Evolutionary conservation across 371 early-diverging fungal species (phyloP), one percentile per base, ranked within the genome.

Genomic region (Zopfochytrium polystomum): DNA sequence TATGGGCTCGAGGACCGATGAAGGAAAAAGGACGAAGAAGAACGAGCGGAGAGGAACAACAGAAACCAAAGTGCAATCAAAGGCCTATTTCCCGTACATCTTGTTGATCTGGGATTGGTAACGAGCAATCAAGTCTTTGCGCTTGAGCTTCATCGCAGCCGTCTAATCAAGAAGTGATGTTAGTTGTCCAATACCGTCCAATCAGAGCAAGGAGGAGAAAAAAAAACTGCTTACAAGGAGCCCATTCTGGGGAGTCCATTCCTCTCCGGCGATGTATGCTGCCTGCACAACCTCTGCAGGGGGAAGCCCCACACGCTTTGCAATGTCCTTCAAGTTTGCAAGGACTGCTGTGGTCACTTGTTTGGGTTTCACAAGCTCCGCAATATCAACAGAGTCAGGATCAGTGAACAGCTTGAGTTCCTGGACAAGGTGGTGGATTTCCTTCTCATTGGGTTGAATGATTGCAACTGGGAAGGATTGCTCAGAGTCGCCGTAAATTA

Each of bases 111-210:
- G 70, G 2, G 50, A 43, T 54, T 76, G 72, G 71, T 87, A 91
- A 26, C 71, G 65, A 38, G 82, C 71, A 52, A 82, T 75, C 48
- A 95, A 83, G 33, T 84, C 87, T 47, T 80, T 82, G 58, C 98
- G 85, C 77, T 93, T 92, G 38, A 95, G 68, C 76, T 98, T 98
- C 73, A 88, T 89, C 13, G 96, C 92, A 13, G 96, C 93, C 7
- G 98, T 97, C 77, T n/a, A n/a, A n/a, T n/a, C n/a, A n/a, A n/a
- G n/a, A n/a, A n/a, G n/a, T n/a, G n/a, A n/a, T n/a, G n/a, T n/a
- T n/a, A n/a, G n/a, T n/a, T n/a, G n/a, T n/a, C n/a, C n/a, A n/a
- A n/a, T n/a, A n/a, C n/a, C n/a, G n/a, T n/a, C n/a, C n/a, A n/a
- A n/a, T n/a, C n/a, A n/a, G n/a, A n/a, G n/a, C n/a, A n/a, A n/a